Base-by-base conservation (phyloP, 495 filamentous ascomycete genomes). In the Xylaria curta region DNA sequence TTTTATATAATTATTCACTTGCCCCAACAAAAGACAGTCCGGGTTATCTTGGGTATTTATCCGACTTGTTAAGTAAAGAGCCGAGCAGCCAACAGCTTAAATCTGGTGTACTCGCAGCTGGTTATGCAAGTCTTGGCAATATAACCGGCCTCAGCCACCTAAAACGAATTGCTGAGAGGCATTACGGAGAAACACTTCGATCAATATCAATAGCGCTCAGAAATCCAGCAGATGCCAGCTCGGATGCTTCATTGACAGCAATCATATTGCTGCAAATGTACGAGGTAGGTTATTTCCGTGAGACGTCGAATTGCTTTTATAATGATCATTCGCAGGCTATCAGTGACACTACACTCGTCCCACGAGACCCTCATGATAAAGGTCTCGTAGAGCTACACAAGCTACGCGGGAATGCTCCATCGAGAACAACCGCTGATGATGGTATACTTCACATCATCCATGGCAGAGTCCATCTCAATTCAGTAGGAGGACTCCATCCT, bases 41-140 rank as follows among this genome's bases (percentile, higher is more conserved):
- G 31, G 61, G 61, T 3, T 64, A 64, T 26, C 28, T 64, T 5
- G 42, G 15, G 3, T 64, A 49, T 42, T n/a, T 64, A 15, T 15
- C 61, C 3, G 61, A 47, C n/a, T 64, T 64, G 19, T 47, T 64
- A 33, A 8, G 24, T 26, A 64, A 64, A 13, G 28, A 47, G 15
- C 12, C 61, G 10, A 33, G 61, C 26, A 33, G 5, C 5, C 38
- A n/a, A 40, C 44, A 63, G 17, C 60, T 63, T 7, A 6, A 49
- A 8, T 49, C 61, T 13, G 61, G 21, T 26, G 61, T 64, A 33
- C 61, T 64, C 33, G 61, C 61, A 33, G 61, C 61, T 47, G 61
- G 61, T 28, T 64, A 26, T 33, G 61, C 61, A 10, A 64, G 61
- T 64, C 61, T 64, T 24, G 61, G 42, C 26, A 64, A 64, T 28